Base-by-base conservation (phyloP, 2,329 filamentous ascomycete genomes). In the Fusarium sulawesiense region DNA sequence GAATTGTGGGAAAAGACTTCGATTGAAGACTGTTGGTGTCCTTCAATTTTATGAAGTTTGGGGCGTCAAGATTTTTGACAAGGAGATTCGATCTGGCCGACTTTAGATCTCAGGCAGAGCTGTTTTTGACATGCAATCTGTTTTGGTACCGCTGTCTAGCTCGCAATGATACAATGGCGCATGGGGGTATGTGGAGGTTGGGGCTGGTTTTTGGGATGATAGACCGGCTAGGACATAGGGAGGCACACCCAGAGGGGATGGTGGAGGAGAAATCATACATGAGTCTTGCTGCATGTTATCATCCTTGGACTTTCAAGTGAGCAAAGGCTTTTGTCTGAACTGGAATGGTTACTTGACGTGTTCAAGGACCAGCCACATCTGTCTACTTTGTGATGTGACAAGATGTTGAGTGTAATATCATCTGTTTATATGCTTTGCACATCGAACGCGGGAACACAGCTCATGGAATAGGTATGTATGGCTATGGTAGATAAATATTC, bases 51-150 rank as follows among this genome's bases (percentile, higher is more conserved):
- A 80, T 49, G 80, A 81, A 34, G 79, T 80, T 12, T 80, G 79
- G 79, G 86, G 82, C 0, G 81, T 89, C 37, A 82, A 81, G 65
- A 89, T 90, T 51, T 90, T 89, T 68, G 82, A 86, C 71, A 89
- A 88, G 76, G 86, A 89, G 73, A 77, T 89, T 50, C 79, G 84
- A 32, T 77, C 66, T 44, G 78, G 78, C 21, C 72, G 76, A 48
- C 59, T 80, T 16, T 80, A 56, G 75, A 44, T 46, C 8, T 14
- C 20, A 20, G 13, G 11, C 11, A 25, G 18, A 30, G 27, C 18
- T 27, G 13, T 30, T 20, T 18, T 45, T n/a, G 34, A 29, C 29
- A 42, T 34, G 59, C 14, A 21, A 46, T 32, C 30, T 47, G 49
- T 65, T 51, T 65, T 60, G 57, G 63, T 45, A 55, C 25, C 11